Percentiles rank a stretch among this genome's conserved stretches.
These are phyloP conservation scores for Vanrija pseudolonga DNA, from an alignment of 1,284 basidiomycete species.

Conservation along the genomic window DNA sequence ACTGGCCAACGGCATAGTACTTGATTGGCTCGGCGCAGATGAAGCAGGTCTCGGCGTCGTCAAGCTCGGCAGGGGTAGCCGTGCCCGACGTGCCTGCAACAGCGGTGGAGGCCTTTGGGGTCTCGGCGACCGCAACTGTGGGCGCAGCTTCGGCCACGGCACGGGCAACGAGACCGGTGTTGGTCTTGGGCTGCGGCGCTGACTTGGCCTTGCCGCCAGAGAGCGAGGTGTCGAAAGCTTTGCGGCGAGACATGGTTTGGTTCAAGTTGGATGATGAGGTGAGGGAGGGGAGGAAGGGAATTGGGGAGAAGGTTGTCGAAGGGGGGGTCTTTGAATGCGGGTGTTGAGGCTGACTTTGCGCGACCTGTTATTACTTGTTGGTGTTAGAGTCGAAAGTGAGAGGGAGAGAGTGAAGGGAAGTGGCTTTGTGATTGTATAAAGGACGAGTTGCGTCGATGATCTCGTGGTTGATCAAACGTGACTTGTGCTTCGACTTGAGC, in stretches of 20 bases:
- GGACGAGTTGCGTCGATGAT: too few relatives aligned
- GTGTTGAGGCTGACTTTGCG: too few relatives aligned
- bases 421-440: too few relatives aligned
- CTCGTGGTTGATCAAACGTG: too few relatives aligned
- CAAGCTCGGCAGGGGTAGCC: constrained; percentile 20
- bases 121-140: background rate
- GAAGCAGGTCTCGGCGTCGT: constrained; percentile 67
- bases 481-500: too few relatives aligned
- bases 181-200: constrained; percentile 1
- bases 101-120: background rate
- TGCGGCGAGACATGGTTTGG: constrained; percentile 32
- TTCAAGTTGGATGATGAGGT: background rate
- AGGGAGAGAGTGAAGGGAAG: too few relatives aligned
- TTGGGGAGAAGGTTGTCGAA: background rate
- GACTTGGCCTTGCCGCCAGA: constrained; percentile 9
- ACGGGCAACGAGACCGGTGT: background rate
- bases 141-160: background rate
- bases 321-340: background rate
- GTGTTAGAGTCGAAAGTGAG: too few relatives aligned
- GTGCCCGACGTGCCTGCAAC: too few relatives aligned
- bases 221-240: constrained; percentile 32
- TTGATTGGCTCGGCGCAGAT: constrained; percentile 95
- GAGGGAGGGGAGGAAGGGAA: background rate
- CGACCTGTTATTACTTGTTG: too few relatives aligned
- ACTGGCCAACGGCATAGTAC: constrained; percentile 82